Conservation (phyloP, 148 eudicot species). For the Camellia japonica region DNA sequence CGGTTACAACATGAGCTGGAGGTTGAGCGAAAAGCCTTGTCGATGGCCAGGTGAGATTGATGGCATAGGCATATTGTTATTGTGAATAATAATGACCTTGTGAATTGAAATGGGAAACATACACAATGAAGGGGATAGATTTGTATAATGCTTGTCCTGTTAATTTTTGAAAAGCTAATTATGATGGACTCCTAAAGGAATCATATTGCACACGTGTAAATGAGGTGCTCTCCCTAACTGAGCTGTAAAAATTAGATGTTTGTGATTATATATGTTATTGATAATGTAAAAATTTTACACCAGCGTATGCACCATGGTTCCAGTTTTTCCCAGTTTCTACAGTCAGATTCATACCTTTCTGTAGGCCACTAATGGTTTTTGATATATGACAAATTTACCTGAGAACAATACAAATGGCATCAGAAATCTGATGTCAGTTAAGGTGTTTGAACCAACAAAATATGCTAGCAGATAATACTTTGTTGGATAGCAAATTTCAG, state of each 20-base stretch:
- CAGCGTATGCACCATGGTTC: background rate
- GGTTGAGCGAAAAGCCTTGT: constrained; percentile 90
- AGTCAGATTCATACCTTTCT: background rate
- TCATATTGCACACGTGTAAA: background rate
- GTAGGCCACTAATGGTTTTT: background rate
- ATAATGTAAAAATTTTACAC: background rate
- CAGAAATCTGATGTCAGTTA: background rate
- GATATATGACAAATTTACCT: background rate
- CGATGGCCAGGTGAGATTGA: constrained; percentile 86
- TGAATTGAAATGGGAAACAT: background rate
- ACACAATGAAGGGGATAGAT: background rate
- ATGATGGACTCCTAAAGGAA: background rate
- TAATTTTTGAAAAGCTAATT: background rate
- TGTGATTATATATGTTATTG: background rate
- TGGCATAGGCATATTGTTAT: background rate
- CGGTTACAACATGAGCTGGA: constrained; percentile 87
- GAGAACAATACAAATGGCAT: background rate
- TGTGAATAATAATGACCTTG: background rate
- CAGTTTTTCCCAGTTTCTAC: background rate
- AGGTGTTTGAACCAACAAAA: background rate
- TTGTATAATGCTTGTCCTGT: background rate
- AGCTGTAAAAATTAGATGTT: background rate
- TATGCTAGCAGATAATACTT: background rate
- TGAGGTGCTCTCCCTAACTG: background rate
- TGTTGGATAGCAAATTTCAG: background rate